These are phyloP conservation scores for Eutrema salsugineum DNA, from an alignment of 441 rosid species.

Conservation along the genomic window DNA sequence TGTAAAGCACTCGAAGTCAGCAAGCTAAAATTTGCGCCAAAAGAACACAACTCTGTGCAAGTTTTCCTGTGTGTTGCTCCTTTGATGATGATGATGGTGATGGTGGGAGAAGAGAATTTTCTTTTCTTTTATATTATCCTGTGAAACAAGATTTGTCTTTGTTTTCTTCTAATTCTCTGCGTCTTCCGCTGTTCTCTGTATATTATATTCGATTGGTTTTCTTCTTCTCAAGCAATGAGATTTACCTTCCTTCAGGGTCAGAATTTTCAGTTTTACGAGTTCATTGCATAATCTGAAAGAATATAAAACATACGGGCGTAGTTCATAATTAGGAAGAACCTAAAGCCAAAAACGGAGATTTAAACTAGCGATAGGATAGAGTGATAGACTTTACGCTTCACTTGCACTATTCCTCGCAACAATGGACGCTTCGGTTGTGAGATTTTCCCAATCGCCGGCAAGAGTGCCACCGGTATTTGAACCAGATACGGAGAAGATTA, in stretches of 20 bases:
- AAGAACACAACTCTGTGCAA: not conserved
- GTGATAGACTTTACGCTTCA: not conserved
- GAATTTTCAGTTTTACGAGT: not conserved
- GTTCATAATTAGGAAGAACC: not conserved
- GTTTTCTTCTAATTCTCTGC: conserved; percentile 5
- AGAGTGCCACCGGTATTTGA: conserved; percentile 39
- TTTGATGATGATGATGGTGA: conserved; percentile 14
- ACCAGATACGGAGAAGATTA: conserved; percentile 62
- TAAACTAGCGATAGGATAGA: conserved; percentile 4
- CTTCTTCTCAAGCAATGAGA: not conserved
- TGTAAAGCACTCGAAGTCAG: conserved; percentile 64
- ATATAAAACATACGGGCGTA: not conserved
- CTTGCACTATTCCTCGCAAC: not conserved
- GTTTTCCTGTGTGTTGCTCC: conserved; percentile 29
- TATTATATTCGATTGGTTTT: conserved; percentile 32
- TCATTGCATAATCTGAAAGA: not conserved
- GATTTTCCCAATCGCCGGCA: conserved; percentile 32
- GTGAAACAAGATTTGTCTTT: conserved; percentile 16
- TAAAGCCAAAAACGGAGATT: not conserved
- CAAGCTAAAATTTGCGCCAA: conserved; percentile 30
- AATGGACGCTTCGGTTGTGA: conserved; percentile 48
- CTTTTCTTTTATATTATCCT: not conserved
- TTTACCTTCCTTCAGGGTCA: not conserved
- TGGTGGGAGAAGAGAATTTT: conserved; percentile 3
- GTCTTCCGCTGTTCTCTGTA: conserved; percentile 30